phyloP scores from a whole-genome alignment of 192 early-diverging fungal genomes.

The Coemansia asiatica region DNA sequence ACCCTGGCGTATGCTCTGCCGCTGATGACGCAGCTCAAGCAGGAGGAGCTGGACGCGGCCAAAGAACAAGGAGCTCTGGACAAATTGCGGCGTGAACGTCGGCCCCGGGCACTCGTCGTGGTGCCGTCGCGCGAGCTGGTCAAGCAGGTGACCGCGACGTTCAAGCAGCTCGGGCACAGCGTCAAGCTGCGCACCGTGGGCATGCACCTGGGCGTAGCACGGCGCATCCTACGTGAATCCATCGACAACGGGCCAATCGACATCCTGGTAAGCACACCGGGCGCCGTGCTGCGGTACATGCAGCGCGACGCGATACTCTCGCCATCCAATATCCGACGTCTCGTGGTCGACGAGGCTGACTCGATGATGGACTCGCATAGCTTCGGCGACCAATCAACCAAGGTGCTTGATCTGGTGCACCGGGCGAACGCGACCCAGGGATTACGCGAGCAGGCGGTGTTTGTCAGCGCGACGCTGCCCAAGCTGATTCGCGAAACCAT shows the following conservation, averaged over 20 bases:
- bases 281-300: constrained; percentile 62
- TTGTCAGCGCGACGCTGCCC: constrained; percentile 73
- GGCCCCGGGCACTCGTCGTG: constrained; percentile 81
- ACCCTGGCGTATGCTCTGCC: constrained; percentile 87
- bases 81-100: constrained; percentile 62
- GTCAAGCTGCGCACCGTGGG: constrained; percentile 70
- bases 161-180: constrained; percentile 70
- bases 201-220: constrained; percentile 55
- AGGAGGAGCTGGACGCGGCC: constrained; percentile 45
- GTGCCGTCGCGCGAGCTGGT: constrained; percentile 90
- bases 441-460: constrained; percentile 55
- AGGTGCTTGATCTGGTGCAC: constrained; percentile 58
- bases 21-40: constrained; percentile 74
- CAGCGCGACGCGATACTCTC: constrained; percentile 57
- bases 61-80: not conserved
- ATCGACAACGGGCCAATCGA: constrained; percentile 71
- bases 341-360: constrained; percentile 94
- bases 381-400: constrained; percentile 66
- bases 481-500: constrained; percentile 64
- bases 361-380: constrained; percentile 80
- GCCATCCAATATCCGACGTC: constrained; percentile 60
- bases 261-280: constrained; percentile 81
- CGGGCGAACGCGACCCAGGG: constrained; percentile 43
- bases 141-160: constrained; percentile 68
- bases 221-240: constrained; percentile 50